phyloP scores from a whole-genome alignment of 345 rosid species.

The Lepidium africanum region DNA sequence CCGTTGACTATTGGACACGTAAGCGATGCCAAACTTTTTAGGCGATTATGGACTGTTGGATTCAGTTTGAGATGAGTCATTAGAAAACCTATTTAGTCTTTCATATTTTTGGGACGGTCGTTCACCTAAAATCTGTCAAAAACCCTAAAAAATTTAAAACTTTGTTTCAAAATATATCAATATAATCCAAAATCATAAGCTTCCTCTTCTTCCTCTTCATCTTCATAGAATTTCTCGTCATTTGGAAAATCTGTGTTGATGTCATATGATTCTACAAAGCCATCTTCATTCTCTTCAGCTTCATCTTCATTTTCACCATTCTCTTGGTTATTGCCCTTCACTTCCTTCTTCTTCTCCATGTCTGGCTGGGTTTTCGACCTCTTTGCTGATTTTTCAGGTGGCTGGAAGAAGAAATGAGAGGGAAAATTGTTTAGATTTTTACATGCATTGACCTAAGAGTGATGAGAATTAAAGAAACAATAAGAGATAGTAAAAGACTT shows the following conservation, averaged over 20 bases:
- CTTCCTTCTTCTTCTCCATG: background rate
- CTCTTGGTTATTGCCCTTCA: background rate
- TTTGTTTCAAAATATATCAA: background rate
- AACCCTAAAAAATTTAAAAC: background rate
- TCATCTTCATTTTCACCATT: slow-evolving; percentile 10
- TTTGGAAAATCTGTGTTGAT: background rate
- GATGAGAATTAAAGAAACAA: background rate
- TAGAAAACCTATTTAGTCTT: background rate
- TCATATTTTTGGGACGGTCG: background rate
- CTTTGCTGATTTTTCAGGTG: slow-evolving; percentile 5
- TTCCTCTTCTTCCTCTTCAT: background rate
- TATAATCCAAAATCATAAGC: slow-evolving; percentile 16
- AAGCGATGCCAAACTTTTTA: too few relatives aligned
- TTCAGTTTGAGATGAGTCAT: background rate
- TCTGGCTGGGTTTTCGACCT: background rate
- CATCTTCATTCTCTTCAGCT: slow-evolving; percentile 6
- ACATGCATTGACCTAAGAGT: background rate
- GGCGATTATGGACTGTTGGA: background rate
- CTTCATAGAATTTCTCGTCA: slow-evolving; percentile 7
- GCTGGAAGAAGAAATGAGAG: slow-evolving; percentile 16
- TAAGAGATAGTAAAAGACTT: slow-evolving; percentile 19
- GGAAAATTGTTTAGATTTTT: background rate
- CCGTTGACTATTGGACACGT: slow-evolving; percentile 10
- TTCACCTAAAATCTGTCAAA: background rate
- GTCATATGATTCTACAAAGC: slow-evolving; percentile 5